Evolutionary conservation across 345 rosid species (phyloP).

Genomic region (Pelargonium nanum): DNA sequence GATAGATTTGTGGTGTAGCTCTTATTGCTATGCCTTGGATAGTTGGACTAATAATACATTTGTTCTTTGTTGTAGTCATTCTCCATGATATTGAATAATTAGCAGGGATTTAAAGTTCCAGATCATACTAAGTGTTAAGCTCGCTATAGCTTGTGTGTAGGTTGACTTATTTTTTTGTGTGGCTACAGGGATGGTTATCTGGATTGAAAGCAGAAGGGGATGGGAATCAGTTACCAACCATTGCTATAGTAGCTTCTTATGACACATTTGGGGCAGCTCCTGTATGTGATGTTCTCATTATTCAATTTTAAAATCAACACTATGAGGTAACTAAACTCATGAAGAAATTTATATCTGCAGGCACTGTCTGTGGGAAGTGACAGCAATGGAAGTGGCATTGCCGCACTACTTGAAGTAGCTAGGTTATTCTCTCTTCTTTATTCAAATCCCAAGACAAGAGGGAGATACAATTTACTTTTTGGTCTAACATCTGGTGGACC

Average conservation of each 20-base stretch:
- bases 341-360: conserved; percentile 31
- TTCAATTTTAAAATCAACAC: background rate
- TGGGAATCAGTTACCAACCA: conserved; percentile 76
- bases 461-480: conserved; percentile 86
- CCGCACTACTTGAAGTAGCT: conserved; percentile 90
- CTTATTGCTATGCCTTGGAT: background rate
- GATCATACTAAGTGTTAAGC: conserved; percentile 5
- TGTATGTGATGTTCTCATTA: conserved; percentile 37
- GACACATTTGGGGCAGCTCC: conserved; percentile 98
- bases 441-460: conserved; percentile 92
- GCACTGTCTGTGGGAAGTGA: conserved; percentile 92
- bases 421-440: conserved; percentile 86
- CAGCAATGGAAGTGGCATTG: conserved; percentile 95
- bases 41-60: background rate
- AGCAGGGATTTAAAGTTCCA: background rate
- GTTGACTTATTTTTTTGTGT: conserved; percentile 13
- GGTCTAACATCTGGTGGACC: conserved; percentile 96
- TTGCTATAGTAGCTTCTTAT: conserved; percentile 91
- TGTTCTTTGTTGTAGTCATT: background rate
- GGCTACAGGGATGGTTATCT: conserved; percentile 85
- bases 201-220: conserved; percentile 89
- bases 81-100: background rate
- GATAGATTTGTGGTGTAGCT: background rate
- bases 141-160: conserved; percentile 2
- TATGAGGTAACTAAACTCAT: conserved; percentile 1